phyloP scores from a whole-genome alignment of 2,329 filamentous ascomycete species.

The Trichoderma cornu-damae region DNA sequence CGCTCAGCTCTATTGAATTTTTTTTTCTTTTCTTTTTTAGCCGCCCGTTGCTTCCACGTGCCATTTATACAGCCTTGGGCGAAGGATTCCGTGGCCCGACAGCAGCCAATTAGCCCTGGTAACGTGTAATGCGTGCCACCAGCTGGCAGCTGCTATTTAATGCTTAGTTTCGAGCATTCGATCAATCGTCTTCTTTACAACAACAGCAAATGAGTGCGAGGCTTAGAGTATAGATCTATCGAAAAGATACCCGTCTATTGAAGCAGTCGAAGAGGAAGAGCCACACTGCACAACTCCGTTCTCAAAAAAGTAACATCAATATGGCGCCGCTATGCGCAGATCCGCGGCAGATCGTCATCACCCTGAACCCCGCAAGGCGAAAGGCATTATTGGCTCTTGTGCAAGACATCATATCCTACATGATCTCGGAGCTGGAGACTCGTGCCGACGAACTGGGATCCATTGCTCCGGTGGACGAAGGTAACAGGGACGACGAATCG shows the following conservation, averaged over 20 bases:
- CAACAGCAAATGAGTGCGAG: not conserved
- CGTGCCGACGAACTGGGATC: conserved; percentile 30
- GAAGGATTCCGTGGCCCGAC: conserved; percentile 7
- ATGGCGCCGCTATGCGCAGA: conserved; percentile 54
- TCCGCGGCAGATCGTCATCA: conserved; percentile 51
- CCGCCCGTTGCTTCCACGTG: not conserved
- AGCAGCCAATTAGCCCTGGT: not conserved
- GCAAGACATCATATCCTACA: conserved; percentile 48
- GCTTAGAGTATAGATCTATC: not conserved
- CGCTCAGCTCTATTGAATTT: not conserved
- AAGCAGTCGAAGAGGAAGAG: not conserved
- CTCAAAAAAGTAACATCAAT: conserved; percentile 1
- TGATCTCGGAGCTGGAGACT: conserved; percentile 48
- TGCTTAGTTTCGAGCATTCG: not conserved
- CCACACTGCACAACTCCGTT: not conserved
- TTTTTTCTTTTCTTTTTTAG: not conserved
- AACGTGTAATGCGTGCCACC: not conserved
- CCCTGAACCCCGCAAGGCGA: conserved; percentile 49
- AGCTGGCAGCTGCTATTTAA: not conserved
- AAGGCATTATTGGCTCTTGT: conserved; percentile 48
- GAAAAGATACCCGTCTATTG: not conserved
- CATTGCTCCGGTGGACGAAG: conserved; percentile 24
- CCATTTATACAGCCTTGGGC: not conserved
- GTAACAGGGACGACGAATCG: conserved; percentile 12
- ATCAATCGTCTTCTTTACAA: not conserved